Percentiles rank a stretch among this genome's conserved stretches.
Conservation (phyloP, 306 rosid species). For the Acacia crassicarpa region DNA sequence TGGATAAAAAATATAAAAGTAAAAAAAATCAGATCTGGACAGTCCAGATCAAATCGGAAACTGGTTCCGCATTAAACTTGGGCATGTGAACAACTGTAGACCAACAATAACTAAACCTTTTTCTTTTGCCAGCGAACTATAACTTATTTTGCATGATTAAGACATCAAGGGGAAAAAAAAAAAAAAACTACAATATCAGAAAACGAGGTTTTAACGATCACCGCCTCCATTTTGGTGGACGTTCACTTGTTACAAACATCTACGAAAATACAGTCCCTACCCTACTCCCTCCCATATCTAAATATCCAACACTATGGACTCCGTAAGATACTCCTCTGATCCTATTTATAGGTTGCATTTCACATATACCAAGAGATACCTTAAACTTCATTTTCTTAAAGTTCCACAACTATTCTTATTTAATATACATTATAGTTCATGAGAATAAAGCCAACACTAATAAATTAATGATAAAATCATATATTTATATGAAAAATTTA, state of each 20-base stretch:
- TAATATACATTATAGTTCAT: too few relatives aligned
- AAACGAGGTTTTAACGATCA: slow-evolving; percentile 14
- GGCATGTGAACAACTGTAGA: slow-evolving; percentile 9
- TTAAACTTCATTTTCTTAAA: too few relatives aligned
- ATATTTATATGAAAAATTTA: too few relatives aligned
- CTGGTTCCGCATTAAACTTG: background rate
- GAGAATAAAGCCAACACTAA: too few relatives aligned
- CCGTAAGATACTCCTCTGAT: background rate
- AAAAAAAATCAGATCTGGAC: too few relatives aligned
- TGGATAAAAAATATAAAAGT: too few relatives aligned
- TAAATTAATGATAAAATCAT: too few relatives aligned
- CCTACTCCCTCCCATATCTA: slow-evolving; percentile 1
- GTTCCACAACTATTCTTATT: too few relatives aligned
- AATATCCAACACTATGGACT: slow-evolving; percentile 27
- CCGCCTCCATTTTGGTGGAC: background rate
- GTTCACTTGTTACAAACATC: background rate
- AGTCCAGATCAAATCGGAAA: too few relatives aligned
- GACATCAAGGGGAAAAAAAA: background rate
- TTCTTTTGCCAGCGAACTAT: background rate
- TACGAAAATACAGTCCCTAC: background rate
- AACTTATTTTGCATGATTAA: background rate
- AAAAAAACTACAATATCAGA: background rate
- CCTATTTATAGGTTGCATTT: too few relatives aligned
- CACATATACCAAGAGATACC: too few relatives aligned
- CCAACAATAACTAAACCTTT: background rate